phyloP scores from a whole-genome alignment of 768 basidiomycete species.

The Chalciporus chontae region DNA sequence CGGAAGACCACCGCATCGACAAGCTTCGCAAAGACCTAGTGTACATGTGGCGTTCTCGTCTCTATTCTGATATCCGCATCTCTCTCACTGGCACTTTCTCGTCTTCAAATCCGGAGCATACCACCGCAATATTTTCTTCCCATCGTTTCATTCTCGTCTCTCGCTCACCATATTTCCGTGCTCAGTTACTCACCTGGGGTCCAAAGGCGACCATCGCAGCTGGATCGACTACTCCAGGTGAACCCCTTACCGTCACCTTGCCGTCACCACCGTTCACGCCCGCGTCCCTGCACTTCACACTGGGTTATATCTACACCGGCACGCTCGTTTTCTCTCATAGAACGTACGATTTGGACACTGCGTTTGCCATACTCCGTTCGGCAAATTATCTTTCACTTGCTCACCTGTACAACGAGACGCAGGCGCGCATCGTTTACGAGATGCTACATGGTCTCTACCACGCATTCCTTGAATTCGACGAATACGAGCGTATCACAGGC shows the following conservation, averaged over 20 bases:
- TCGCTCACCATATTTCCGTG: conserved; percentile 83
- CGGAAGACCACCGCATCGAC: conserved; percentile 61
- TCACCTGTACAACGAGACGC: conserved; percentile 73
- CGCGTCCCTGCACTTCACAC: conserved; percentile 87
- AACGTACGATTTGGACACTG: conserved; percentile 88
- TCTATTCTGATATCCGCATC: conserved; percentile 90
- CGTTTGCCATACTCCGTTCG: conserved; percentile 83
- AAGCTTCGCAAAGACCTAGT: conserved; percentile 91
- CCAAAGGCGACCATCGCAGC: conserved; percentile 33
- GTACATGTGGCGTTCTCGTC: conserved; percentile 93
- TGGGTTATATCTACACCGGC: conserved; percentile 94
- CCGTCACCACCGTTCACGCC: conserved; percentile 95
- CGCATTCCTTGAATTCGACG: conserved; percentile 74
- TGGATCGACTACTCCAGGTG: conserved; percentile 27
- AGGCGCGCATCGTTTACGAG: conserved; percentile 80
- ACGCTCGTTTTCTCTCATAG: conserved; percentile 91
- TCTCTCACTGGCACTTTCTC: conserved; percentile 69
- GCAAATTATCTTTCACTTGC: conserved; percentile 76
- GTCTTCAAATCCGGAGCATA: conserved; percentile 58
- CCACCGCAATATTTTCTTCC: conserved; percentile 83
- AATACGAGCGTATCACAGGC: conserved; percentile 69
- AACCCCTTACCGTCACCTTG: conserved; percentile 62
- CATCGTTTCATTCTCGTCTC: conserved; percentile 93
- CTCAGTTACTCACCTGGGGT: conserved; percentile 70
- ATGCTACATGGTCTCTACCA: conserved; percentile 90